Evolutionary conservation across 306 rosid species (phyloP).

Genomic region (Vigna angularis): DNA sequence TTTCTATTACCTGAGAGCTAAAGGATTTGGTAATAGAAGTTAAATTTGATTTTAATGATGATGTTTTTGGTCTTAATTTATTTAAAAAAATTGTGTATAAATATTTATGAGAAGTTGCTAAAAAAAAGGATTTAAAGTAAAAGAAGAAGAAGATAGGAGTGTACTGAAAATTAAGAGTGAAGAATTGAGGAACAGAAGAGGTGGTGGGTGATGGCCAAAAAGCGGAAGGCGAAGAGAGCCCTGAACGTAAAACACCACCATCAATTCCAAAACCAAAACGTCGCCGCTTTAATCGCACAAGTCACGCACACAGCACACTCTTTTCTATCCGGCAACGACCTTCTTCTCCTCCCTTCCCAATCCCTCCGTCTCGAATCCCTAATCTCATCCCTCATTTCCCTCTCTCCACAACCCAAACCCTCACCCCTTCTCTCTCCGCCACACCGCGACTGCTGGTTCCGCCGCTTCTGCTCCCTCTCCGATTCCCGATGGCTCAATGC

Average conservation of each 20-base stretch:
- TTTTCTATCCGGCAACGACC: constrained; percentile 71
- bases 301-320: constrained; percentile 54
- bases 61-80: no score
- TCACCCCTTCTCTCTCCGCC: constrained; percentile 41
- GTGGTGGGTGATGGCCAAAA: neutral
- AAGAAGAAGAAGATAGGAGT: no score
- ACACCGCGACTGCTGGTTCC: constrained; percentile 63
- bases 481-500: constrained; percentile 62
- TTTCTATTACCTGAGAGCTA: no score
- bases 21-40: no score
- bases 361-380: constrained; percentile 64
- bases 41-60: no score
- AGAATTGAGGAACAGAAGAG: no score
- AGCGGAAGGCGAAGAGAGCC: constrained; percentile 39
- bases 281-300: constrained; percentile 43
- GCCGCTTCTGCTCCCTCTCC: constrained; percentile 58
- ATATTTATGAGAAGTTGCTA: no score
- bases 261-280: constrained; percentile 17
- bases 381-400: constrained; percentile 47
- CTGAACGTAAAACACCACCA: neutral
- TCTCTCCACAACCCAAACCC: constrained; percentile 19
- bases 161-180: no score
- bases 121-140: no score
- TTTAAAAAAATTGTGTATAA: no score
- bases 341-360: constrained; percentile 65